Evolutionary conservation across 192 early-diverging fungal species (phyloP).

Genomic region (Lobosporangium transversale): DNA sequence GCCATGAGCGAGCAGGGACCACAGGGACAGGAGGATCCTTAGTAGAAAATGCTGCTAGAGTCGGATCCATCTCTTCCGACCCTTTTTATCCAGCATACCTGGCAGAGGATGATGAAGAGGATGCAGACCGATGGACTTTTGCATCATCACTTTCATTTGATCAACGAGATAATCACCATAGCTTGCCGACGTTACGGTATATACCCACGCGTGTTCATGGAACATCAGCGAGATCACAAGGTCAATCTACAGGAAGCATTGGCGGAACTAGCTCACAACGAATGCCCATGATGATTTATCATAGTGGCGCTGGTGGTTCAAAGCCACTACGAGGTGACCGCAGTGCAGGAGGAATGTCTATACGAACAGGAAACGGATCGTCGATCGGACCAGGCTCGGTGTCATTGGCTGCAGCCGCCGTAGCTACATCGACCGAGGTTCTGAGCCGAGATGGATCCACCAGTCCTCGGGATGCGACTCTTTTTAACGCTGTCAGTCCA

Average conservation of each 20-base stretch:
- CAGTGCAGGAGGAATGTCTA: conserved; percentile 27
- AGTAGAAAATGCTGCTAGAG: too few species aligned
- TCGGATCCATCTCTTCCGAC: conserved; percentile 36
- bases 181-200: conserved; percentile 45
- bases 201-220: conserved; percentile 49
- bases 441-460: conserved; percentile 16
- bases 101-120: conserved; percentile 53
- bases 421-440: conserved; percentile 26
- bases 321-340: conserved; percentile 7
- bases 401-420: conserved; percentile 3
- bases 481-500: conserved; percentile 59
- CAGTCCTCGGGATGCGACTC: conserved; percentile 27
- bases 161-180: conserved; percentile 34
- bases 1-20: neutral
- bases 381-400: conserved; percentile 24
- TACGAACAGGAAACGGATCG: conserved; percentile 34
- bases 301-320: conserved; percentile 22
- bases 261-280: conserved; percentile 23
- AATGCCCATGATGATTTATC: conserved; percentile 33
- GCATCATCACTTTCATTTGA: conserved; percentile 52
- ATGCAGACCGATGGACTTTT: conserved; percentile 56
- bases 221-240: conserved; percentile 12
- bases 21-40: conserved; percentile 11
- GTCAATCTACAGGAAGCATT: conserved; percentile 42
- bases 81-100: conserved; percentile 47